These are phyloP conservation scores for Tylopilus microsporus DNA, from an alignment of 1,284 basidiomycete genomes.

Conservation along the genomic window DNA sequence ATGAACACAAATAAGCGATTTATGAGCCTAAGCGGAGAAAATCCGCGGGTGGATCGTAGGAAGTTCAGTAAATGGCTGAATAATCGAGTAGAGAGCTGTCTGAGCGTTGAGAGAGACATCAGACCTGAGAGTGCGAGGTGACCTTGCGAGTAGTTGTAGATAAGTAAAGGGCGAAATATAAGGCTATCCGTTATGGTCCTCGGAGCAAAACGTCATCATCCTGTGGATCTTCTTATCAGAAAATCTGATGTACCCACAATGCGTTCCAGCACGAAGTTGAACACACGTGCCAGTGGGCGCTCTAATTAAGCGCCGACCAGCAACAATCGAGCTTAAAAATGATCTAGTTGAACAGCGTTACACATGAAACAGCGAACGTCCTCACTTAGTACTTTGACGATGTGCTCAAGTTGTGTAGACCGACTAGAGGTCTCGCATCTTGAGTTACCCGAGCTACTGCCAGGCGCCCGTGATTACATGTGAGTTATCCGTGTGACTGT, in stretches of 20 bases:
- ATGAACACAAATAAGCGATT: conserved; percentile 12
- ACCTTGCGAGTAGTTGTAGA: neutral
- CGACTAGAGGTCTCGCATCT: too few relatives aligned
- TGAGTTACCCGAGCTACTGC: too few relatives aligned
- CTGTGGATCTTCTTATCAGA: conserved; percentile 3
- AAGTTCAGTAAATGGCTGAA: conserved; percentile 13
- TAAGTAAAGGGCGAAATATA: neutral
- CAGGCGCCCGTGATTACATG: too few relatives aligned
- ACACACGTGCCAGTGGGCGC: too few relatives aligned
- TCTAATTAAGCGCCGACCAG: neutral
- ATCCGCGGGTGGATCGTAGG: neutral
- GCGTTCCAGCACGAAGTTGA: too few relatives aligned
- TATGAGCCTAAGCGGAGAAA: neutral
- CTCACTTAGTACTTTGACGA: too few relatives aligned
- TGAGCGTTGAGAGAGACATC: neutral
- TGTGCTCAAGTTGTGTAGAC: too few relatives aligned
- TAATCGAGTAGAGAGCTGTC: conserved; percentile 3
- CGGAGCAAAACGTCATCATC: neutral
- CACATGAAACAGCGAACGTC: too few relatives aligned
- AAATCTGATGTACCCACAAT: neutral
- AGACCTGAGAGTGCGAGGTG: neutral
- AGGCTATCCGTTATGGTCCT: neutral
- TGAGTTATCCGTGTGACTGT: too few relatives aligned
- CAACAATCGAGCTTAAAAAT: too few relatives aligned
- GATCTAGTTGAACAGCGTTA: too few relatives aligned